These are phyloP conservation scores for Aegilops longissima DNA, from an alignment of 176 grass and related monocot genomes.

Conservation along the genomic window DNA sequence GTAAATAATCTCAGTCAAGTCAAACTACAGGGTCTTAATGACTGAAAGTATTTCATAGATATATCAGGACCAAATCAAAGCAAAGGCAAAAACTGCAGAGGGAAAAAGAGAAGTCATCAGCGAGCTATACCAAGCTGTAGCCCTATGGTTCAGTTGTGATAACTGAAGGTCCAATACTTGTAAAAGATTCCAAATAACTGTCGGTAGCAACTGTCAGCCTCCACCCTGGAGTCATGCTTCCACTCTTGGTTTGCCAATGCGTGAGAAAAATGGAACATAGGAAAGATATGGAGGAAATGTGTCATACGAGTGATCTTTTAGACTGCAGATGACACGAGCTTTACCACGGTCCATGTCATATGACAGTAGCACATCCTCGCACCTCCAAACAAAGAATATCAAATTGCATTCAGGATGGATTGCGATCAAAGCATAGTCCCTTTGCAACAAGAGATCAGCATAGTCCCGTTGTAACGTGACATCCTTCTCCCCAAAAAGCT, in stretches of 20 bases:
- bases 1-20: too few species aligned
- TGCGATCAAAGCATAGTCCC: background rate
- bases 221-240: background rate
- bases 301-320: background rate
- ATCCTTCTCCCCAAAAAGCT: background rate
- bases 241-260: background rate
- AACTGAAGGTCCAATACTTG: too few species aligned
- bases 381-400: background rate
- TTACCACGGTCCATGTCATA: background rate
- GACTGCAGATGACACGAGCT: background rate
- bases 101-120: too few species aligned
- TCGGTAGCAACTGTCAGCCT: background rate
- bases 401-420: background rate
- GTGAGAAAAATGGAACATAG: background rate
- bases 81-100: too few species aligned
- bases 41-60: too few species aligned
- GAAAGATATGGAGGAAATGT: background rate
- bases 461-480: background rate
- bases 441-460: background rate
- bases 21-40: background rate
- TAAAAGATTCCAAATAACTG: background rate
- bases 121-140: too few species aligned
- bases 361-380: background rate
- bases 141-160: too few species aligned
- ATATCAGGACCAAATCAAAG: too few species aligned